These are phyloP conservation scores for Aspergillus caelatus DNA, from an alignment of 2,329 filamentous ascomycete species.

Conservation along the genomic window DNA sequence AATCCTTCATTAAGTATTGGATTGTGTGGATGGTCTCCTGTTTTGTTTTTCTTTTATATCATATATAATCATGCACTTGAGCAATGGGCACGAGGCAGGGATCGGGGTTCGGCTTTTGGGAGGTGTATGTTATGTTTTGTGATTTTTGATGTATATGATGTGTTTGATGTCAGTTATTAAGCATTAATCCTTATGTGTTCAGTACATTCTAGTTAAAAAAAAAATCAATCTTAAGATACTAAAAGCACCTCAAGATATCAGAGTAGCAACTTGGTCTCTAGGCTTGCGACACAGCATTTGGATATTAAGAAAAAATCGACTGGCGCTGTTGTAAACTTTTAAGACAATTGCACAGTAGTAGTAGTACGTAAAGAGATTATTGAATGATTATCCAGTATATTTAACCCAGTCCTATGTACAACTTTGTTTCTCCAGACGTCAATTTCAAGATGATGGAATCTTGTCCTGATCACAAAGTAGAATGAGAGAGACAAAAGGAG, in stretches of 20 bases:
- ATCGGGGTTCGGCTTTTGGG: slow-evolving; percentile 1
- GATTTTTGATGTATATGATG: slow-evolving; percentile 1
- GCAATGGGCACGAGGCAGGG: not conserved
- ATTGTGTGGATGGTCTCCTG: not conserved
- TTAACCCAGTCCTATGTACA: not conserved
- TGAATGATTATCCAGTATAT: not conserved
- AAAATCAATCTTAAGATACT: not conserved
- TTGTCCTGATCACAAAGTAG: not conserved
- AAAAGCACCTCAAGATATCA: not conserved
- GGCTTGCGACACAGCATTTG: not conserved
- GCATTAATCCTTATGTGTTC: slow-evolving; percentile 3
- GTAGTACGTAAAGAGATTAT: not conserved
- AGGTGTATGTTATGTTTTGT: slow-evolving; percentile 9
- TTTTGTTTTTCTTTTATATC: not conserved
- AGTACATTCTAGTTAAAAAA: not conserved
- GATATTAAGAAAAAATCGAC: no score
- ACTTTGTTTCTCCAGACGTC: not conserved
- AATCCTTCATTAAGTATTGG: not conserved
- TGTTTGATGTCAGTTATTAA: not conserved
- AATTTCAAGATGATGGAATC: not conserved
- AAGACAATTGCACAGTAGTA: not conserved
- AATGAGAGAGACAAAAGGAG: not conserved
- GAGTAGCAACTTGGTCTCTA: no score
- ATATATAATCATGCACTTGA: not conserved
- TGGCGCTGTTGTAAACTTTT: not conserved